Conservation (phyloP, 2,329 filamentous ascomycete species). For the Phialophora verrucosa region DNA sequence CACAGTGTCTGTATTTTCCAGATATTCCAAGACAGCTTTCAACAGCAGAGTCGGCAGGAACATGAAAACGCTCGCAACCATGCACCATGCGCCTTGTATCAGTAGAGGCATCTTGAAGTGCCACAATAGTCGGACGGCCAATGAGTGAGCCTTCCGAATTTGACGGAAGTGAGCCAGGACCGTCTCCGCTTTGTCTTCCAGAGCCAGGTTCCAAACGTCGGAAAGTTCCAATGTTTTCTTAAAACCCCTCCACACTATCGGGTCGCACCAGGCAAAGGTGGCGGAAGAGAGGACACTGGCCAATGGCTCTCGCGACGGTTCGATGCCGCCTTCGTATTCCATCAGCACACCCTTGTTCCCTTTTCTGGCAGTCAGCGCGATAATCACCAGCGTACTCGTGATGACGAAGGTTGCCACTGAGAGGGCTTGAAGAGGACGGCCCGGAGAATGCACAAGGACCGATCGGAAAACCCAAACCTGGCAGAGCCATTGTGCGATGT, state of each 20-base stretch:
- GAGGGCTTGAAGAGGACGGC: constrained; percentile 66
- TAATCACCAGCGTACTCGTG: constrained; percentile 72
- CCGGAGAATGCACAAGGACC: constrained; percentile 76
- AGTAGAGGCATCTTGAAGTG: constrained; percentile 81
- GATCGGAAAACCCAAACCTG: constrained; percentile 81
- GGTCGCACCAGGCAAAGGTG: constrained; percentile 89
- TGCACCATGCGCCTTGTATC: constrained; percentile 79
- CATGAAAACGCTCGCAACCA: constrained; percentile 78
- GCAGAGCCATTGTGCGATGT: constrained; percentile 81
- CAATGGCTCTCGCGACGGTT: constrained; percentile 83
- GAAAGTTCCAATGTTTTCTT: constrained; percentile 79
- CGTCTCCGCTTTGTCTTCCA: constrained; percentile 82
- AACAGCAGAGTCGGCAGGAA: constrained; percentile 91
- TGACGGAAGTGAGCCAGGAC: constrained; percentile 84
- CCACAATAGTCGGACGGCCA: constrained; percentile 79
- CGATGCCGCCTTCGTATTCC: constrained; percentile 86
- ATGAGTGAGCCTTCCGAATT: constrained; percentile 76
- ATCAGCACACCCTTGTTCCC: constrained; percentile 88
- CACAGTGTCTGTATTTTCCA: constrained; percentile 78
- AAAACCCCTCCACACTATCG: constrained; percentile 88
- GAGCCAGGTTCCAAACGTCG: constrained; percentile 89
- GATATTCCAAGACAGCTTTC: constrained; percentile 88
- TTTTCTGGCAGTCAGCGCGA: constrained; percentile 82
- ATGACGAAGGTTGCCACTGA: constrained; percentile 76
- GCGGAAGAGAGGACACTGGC: constrained; percentile 87